These are phyloP conservation scores for Candida glucosophila DNA, from an alignment of 1,139 yeast species.

Conservation along the genomic window DNA sequence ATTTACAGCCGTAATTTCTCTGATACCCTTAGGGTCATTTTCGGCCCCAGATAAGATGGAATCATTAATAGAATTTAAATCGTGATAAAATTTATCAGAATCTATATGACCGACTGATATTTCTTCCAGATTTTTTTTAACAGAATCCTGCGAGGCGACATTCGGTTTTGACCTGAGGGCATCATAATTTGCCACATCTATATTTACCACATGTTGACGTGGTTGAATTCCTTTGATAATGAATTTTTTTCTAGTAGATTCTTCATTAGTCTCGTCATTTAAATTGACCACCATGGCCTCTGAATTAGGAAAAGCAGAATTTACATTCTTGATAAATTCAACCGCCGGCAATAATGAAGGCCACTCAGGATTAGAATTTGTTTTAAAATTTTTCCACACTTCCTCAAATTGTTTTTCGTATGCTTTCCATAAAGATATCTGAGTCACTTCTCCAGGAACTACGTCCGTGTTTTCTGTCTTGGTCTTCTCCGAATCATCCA, in stretches of 20 bases:
- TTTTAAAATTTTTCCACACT: conserved; percentile 31
- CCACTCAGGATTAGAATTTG: conserved; percentile 27
- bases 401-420: conserved; percentile 75
- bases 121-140: conserved; percentile 7
- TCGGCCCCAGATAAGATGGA: conserved; percentile 15
- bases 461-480: conserved; percentile 12
- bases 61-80: conserved; percentile 17
- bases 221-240: conserved; percentile 80
- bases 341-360: conserved; percentile 84
- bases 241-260: conserved; percentile 58
- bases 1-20: conserved; percentile 20
- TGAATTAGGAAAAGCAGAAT: conserved; percentile 82
- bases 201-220: conserved; percentile 34
- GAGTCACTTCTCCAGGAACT: conserved; percentile 76
- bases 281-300: conserved; percentile 83
- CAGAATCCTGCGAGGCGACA: no score
- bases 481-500: no score
- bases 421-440: conserved; percentile 91
- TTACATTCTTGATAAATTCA: conserved; percentile 90
- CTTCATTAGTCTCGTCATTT: conserved; percentile 30
- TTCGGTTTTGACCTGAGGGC: no score
- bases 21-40: conserved; percentile 8
- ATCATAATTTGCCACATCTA: conserved; percentile 38
- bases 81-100: conserved; percentile 21
- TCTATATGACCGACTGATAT: conserved; percentile 28